Evolutionary conservation across 2,329 filamentous ascomycete genomes (phyloP).

Genomic region (Cladosporium colombiae): DNA sequence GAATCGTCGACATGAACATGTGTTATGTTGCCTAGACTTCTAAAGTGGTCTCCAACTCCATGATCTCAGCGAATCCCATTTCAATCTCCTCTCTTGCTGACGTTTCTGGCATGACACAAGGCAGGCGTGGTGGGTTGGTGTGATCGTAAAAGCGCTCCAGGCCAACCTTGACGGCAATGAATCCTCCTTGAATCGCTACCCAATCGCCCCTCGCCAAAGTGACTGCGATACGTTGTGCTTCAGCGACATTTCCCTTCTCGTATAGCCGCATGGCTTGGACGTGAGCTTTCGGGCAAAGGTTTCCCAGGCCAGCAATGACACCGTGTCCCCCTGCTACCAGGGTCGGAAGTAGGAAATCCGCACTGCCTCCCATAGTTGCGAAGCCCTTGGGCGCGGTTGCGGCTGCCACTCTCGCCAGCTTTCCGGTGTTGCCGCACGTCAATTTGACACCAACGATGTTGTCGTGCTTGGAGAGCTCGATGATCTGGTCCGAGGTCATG

Average conservation of each 20-base stretch:
- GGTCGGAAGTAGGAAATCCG: constrained; percentile 73
- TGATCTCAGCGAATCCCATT: constrained; percentile 46
- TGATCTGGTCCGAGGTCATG: constrained; percentile 63
- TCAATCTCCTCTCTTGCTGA: constrained; percentile 33
- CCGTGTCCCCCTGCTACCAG: constrained; percentile 70
- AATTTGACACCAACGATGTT: constrained; percentile 71
- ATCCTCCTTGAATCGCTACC: constrained; percentile 68
- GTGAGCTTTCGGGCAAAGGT: constrained; percentile 68
- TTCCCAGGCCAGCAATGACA: constrained; percentile 70
- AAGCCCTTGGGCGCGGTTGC: constrained; percentile 57
- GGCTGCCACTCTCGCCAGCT: constrained; percentile 62
- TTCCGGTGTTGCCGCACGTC: constrained; percentile 70
- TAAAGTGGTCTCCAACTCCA: constrained; percentile 42
- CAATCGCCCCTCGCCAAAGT: constrained; percentile 68
- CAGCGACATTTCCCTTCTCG: constrained; percentile 57
- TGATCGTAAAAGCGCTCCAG: constrained; percentile 65
- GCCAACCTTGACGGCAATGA: constrained; percentile 68
- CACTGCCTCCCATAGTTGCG: constrained; percentile 70
- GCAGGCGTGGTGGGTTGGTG: constrained; percentile 61
- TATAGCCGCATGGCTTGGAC: constrained; percentile 63
- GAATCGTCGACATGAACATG: too few species aligned
- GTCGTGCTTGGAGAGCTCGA: constrained; percentile 60
- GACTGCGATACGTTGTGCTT: constrained; percentile 66
- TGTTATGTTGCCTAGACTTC: neutral
- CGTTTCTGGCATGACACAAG: constrained; percentile 53